Evolutionary conservation across 1,284 basidiomycete species (phyloP).

Genomic region (Trichosporon inkin): DNA sequence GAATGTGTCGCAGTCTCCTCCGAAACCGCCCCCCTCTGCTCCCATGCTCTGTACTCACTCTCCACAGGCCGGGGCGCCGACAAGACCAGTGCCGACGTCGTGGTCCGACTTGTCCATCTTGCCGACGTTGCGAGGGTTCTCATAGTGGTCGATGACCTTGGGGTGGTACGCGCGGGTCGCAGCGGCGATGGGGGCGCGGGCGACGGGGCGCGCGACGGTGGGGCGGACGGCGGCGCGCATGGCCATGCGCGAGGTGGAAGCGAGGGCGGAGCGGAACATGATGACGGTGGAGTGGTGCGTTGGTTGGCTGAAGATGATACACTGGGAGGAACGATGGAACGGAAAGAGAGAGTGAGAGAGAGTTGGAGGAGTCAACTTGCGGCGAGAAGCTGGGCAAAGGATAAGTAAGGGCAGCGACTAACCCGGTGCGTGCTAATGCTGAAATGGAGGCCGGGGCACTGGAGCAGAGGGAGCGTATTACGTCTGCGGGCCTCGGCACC

Average conservation of each 20-base stretch:
- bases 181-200: constrained; percentile 20
- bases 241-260: constrained; percentile 28
- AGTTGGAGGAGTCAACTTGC: neutral
- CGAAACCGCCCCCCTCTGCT: too few species aligned
- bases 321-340: neutral
- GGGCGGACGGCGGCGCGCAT: constrained; percentile 20
- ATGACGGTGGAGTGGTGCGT: neutral
- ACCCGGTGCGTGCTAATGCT: neutral
- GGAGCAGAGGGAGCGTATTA: neutral
- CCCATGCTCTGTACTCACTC: constrained; percentile 36
- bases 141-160: constrained; percentile 93
- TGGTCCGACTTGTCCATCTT: constrained; percentile 32
- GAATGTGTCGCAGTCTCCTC: neutral
- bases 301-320: neutral
- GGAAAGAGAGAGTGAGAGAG: constrained; percentile 8
- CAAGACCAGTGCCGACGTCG: constrained; percentile 84
- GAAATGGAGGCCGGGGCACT: neutral
- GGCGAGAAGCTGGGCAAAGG: neutral
- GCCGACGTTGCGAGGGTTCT: constrained; percentile 87
- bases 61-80: constrained; percentile 67
- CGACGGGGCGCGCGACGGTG: constrained; percentile 17
- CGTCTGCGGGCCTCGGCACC: too few species aligned
- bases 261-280: constrained; percentile 35
- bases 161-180: constrained; percentile 70
- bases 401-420: neutral